A percentile compares a stretch with the other conserved stretches of the same genome.
Conservation (phyloP, 202 grass and related monocot species). For the Eragrostis tef region DNA sequence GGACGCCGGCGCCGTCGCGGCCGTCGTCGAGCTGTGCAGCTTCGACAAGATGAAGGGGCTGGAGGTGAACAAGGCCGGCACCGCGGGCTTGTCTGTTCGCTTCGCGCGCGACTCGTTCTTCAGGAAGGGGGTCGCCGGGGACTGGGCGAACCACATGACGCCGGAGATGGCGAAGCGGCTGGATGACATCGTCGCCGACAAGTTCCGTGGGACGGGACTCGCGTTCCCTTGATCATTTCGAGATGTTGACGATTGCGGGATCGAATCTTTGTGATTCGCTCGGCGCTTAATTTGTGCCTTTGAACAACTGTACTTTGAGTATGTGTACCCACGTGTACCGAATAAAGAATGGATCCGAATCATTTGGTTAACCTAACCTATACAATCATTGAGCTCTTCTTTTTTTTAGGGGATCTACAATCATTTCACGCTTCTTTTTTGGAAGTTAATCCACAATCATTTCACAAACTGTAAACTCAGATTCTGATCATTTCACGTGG, state of each 20-base stretch:
- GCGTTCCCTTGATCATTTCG: not conserved
- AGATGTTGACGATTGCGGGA: not conserved
- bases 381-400: no score
- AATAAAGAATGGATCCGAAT: no score
- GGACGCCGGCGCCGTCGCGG: conserved; percentile 19
- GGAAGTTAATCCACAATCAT: no score
- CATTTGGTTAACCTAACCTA: no score
- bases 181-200: conserved; percentile 27
- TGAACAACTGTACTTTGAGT: no score
- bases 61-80: conserved; percentile 43
- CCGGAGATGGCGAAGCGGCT: conserved; percentile 43
- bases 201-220: conserved; percentile 18
- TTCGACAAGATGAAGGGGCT: conserved; percentile 48
- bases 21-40: conserved; percentile 57
- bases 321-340: no score
- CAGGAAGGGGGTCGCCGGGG: conserved; percentile 52
- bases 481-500: no score
- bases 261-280: not conserved
- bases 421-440: no score
- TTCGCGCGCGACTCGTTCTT: conserved; percentile 44
- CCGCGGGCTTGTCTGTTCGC: not conserved
- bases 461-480: no score
- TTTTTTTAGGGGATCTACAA: no score
- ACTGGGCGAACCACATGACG: conserved; percentile 53
- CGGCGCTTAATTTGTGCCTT: no score